Evolutionary conservation across 106 monocot species (phyloP), one percentile per base, ranked within the genome.

Genomic region (Apostasia shenzhenica): DNA sequence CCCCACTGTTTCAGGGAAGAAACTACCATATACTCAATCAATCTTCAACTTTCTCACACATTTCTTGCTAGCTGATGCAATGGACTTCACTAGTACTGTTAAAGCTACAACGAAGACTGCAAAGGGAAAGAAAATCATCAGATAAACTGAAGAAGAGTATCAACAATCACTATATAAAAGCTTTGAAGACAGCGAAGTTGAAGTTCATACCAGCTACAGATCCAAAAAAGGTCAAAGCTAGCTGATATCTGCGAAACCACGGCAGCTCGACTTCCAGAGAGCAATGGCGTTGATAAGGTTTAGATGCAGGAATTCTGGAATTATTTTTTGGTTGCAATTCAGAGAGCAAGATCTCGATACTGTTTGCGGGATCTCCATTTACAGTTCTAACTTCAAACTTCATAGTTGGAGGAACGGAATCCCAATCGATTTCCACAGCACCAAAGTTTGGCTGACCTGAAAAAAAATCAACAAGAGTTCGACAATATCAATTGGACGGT

Each of bases 381-480:
- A 76, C 54, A 73, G 84, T 80, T 59, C 84, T 79, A 37, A 90
- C 55, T 80, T 81, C 84, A 44, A 84, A 37, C 82, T 82, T 94
- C 57, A 94, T 45, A 37, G 6, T 80, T 37, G 46, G 83, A n/a
- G 90, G 93, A 68, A 39, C 67, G 13, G 78, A 55, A 72, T 81
- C 66, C 94, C 94, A 94, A 68, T 90, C 53, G 65, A 94, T 82
- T 72, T 94, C 77, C 73, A 94, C 85, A 73, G 87, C 80, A 39
- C 94, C 94, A 72, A 94, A 94, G 77, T 94, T 94, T 71, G 86
- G 94, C 55, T 64, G 61, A n/a, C 84, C 93, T 93, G 89, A 68
- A 73, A 57, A 45, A 72, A 46, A 67, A 41, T 10, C 59, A 54
- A 1, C 13, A 63, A 43, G 45, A 58, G 70, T 2, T 26, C 41